A percentile compares a stretch with the other conserved stretches of the same genome.
phyloP scores from a whole-genome alignment of 176 grass and related monocot species.

The Aegilops bicornis region DNA sequence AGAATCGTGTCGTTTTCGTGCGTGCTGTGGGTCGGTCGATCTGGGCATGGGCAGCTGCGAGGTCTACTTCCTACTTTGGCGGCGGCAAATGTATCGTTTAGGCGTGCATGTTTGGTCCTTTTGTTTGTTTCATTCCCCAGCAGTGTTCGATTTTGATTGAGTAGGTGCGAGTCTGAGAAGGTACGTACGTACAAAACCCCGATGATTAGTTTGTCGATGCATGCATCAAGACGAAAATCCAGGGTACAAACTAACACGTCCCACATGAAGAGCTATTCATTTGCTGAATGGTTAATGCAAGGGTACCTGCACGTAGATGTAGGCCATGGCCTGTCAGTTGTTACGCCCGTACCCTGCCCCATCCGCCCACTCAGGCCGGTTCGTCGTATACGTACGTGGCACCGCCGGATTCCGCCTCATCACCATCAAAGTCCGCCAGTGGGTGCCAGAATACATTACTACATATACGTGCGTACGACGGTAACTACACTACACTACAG shows the following conservation, averaged over 20 bases:
- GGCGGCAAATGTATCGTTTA: no score
- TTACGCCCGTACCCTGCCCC: neutral
- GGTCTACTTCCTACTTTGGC: no score
- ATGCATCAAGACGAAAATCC: neutral
- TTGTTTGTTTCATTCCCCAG: no score
- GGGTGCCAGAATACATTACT: neutral
- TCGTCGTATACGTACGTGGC: neutral
- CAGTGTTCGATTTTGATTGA: no score
- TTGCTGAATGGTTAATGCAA: neutral
- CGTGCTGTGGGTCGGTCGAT: no score
- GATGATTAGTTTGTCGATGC: neutral
- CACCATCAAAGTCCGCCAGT: neutral
- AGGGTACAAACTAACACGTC: neutral
- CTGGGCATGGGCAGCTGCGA: no score
- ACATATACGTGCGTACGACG: no score
- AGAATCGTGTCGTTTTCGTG: no score
- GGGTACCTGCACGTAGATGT: neutral
- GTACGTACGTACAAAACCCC: neutral
- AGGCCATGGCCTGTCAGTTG: neutral
- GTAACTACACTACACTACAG: no score
- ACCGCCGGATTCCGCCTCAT: neutral
- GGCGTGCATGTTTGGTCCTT: no score
- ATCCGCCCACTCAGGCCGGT: neutral
- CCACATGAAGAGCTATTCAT: neutral
- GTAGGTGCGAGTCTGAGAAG: no score